These are phyloP conservation scores for Cucumis sativus DNA, from an alignment of 306 rosid species.

Conservation along the genomic window DNA sequence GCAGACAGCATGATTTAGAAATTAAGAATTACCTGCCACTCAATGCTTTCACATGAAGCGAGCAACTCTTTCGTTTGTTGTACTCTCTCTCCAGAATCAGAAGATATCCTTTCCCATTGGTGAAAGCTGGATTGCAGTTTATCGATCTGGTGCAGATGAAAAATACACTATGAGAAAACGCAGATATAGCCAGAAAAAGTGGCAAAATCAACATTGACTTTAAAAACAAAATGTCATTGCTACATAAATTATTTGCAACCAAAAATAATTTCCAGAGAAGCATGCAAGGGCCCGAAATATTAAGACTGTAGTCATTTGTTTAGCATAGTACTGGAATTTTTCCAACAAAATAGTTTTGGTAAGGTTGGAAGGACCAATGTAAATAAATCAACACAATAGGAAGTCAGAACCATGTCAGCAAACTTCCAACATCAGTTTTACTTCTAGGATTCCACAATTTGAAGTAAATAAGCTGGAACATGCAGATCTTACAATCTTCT, in stretches of 20 bases:
- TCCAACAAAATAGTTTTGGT: neutral
- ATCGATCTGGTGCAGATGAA: constrained; percentile 44
- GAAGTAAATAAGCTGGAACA: neutral
- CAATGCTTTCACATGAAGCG: constrained; percentile 65
- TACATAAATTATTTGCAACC: neutral
- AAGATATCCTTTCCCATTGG: constrained; percentile 55
- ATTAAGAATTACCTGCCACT: constrained; percentile 69
- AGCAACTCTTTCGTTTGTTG: constrained; percentile 59
- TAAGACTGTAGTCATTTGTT: neutral
- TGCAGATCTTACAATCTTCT: neutral
- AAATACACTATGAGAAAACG: neutral
- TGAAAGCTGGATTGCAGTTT: constrained; percentile 67
- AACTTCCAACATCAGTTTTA: neutral
- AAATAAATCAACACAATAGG: neutral
- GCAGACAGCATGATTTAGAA: neutral
- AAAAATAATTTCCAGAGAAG: neutral
- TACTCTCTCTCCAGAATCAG: constrained; percentile 38
- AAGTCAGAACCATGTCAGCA: neutral
- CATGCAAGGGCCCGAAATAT: neutral
- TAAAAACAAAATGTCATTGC: neutral
- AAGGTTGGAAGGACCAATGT: neutral
- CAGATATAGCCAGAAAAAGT: neutral
- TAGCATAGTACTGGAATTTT: neutral
- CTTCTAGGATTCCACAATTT: neutral
- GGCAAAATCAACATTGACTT: neutral